Percentiles rank a stretch among this genome's conserved stretches.
Evolutionary conservation across 2,329 filamentous ascomycete species (phyloP).

Genomic region (Aspergillus neotritici): DNA sequence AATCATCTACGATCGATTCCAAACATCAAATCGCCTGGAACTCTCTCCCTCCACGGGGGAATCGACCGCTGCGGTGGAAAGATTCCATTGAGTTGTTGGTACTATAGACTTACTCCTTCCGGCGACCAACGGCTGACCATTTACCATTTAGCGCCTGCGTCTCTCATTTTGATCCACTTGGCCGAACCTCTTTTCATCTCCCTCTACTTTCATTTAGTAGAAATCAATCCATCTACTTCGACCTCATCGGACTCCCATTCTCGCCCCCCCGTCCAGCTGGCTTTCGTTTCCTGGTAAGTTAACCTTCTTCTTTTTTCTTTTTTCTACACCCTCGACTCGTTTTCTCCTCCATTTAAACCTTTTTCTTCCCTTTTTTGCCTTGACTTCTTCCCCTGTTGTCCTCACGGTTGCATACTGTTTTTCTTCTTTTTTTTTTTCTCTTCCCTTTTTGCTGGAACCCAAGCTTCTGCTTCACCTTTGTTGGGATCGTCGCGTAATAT

Average conservation of each 20-base stretch:
- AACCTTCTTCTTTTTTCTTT: neutral
- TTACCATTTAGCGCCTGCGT: conserved; percentile 1
- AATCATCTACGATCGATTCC: too few species aligned
- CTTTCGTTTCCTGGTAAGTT: neutral
- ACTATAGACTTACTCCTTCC: conserved; percentile 10
- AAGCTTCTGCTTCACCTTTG: too few species aligned
- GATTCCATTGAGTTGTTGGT: too few species aligned
- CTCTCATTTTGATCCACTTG: conserved; percentile 13
- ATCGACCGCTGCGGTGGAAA: too few species aligned
- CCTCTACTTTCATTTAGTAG: conserved; percentile 4
- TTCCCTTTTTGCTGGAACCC: neutral
- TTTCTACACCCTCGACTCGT: neutral
- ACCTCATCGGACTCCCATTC: too few species aligned
- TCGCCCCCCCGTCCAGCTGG: too few species aligned
- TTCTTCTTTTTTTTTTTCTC: conserved; percentile 4
- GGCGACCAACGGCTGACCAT: conserved; percentile 6
- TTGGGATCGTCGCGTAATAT: conserved; percentile 2
- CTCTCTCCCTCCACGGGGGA: neutral
- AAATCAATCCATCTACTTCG: neutral
- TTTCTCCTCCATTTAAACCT: neutral
- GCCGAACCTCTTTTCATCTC: conserved; percentile 15
- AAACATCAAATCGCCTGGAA: neutral
- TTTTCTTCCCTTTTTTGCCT: conserved; percentile 1
- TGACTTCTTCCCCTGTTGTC: conserved; percentile 2
- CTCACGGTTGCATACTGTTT: conserved; percentile 5